Evolutionary conservation across 257 asterid genomes (phyloP).

Genomic region (Solanum chmielewskii): DNA sequence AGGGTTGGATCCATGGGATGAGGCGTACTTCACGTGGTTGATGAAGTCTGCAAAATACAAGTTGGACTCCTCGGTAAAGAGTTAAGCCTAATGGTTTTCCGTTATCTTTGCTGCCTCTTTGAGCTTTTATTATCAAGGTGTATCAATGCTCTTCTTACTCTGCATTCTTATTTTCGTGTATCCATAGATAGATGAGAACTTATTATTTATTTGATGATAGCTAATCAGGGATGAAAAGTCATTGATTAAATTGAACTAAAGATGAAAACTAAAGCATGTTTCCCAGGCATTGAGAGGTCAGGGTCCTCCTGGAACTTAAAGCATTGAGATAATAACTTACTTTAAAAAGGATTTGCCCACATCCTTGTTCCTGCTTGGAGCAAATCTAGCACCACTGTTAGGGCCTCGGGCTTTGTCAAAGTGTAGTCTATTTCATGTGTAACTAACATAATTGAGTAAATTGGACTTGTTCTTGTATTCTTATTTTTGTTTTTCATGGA

Average conservation of each 20-base stretch:
- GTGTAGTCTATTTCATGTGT: neutral
- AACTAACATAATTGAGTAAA: neutral
- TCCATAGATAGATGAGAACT: neutral
- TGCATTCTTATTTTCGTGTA: neutral
- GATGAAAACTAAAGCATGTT: neutral
- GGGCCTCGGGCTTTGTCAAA: neutral
- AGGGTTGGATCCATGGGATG: conserved; percentile 96
- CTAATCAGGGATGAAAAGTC: neutral
- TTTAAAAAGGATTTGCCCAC: neutral
- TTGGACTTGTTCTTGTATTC: neutral
- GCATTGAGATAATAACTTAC: neutral
- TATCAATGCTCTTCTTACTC: neutral
- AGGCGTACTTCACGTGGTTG: conserved; percentile 67
- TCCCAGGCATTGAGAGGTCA: neutral
- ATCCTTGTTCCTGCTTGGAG: neutral
- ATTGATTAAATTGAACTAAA: neutral
- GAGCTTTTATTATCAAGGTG: neutral
- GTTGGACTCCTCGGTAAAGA: conserved; percentile 63
- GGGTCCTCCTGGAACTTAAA: neutral
- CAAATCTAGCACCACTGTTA: neutral
- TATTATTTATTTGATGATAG: neutral
- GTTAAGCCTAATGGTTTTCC: neutral
- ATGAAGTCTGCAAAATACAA: conserved; percentile 65
- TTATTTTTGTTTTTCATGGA: neutral
- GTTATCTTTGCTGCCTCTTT: neutral